phyloP scores from a whole-genome alignment of 768 basidiomycete species.

The Tephrocybe sp. region DNA sequence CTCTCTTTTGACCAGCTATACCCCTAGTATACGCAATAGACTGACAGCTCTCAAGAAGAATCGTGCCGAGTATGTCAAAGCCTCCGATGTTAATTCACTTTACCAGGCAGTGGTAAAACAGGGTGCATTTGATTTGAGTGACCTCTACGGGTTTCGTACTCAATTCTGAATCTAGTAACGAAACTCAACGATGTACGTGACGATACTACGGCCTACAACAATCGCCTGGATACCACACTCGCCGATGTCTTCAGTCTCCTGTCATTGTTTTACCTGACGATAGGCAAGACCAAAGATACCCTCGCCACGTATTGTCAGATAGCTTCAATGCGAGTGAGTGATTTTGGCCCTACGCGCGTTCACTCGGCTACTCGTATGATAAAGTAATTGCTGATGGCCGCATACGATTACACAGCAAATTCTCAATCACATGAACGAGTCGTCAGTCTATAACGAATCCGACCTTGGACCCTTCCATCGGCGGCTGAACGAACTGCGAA shows the following conservation, averaged over 20 bases:
- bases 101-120: constrained; percentile 94
- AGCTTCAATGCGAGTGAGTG: constrained; percentile 90
- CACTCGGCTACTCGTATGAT: constrained; percentile 1
- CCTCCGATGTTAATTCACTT: constrained; percentile 88
- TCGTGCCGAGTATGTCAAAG: constrained; percentile 87
- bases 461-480: constrained; percentile 87
- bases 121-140: constrained; percentile 42
- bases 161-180: constrained; percentile 53
- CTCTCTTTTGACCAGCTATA: constrained; percentile 16
- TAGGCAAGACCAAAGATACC: constrained; percentile 92
- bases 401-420: constrained; percentile 65
- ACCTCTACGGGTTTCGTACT: not conserved
- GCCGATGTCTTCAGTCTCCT: constrained; percentile 95
- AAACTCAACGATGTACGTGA: constrained; percentile 89
- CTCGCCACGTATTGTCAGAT: constrained; percentile 97
- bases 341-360: not conserved
- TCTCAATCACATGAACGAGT: constrained; percentile 93
- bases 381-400: constrained; percentile 15
- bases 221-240: constrained; percentile 91
- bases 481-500: constrained; percentile 77
- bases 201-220: constrained; percentile 70
- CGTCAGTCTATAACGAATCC: constrained; percentile 87
- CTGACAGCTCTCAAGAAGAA: constrained; percentile 94
- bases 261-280: constrained; percentile 96
- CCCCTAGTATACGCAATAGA: constrained; percentile 83